phyloP scores from a whole-genome alignment of 1,139 yeast genomes.

The Lodderomyces orthopsilosis region DNA sequence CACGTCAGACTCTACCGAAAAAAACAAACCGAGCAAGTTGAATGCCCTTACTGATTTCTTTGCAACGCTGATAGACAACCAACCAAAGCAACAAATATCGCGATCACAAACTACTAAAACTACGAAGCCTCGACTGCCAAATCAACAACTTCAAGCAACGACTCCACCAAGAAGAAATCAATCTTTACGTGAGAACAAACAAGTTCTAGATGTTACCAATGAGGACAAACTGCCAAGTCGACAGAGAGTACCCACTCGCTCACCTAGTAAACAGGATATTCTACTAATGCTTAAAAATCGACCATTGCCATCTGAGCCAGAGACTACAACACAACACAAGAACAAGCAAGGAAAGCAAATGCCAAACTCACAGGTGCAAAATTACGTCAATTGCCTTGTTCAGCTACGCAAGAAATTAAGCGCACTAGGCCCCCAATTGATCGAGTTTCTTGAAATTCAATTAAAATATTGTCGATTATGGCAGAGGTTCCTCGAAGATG shows the following conservation, averaged over 20 bases:
- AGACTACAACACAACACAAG: neutral
- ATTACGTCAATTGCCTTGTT: constrained; percentile 10
- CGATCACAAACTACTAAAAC: neutral
- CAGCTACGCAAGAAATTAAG: constrained; percentile 10
- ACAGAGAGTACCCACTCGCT: neutral
- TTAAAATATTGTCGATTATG: constrained; percentile 13
- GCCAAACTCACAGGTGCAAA: constrained; percentile 9
- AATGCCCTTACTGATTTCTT: neutral
- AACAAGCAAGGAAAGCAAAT: neutral
- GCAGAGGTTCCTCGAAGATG: constrained; percentile 10
- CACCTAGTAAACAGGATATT: constrained; percentile 6
- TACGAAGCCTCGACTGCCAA: neutral
- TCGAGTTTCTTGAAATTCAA: constrained; percentile 13
- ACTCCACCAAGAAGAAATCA: constrained; percentile 9
- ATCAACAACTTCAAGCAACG: neutral
- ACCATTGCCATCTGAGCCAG: neutral
- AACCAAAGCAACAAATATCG: neutral
- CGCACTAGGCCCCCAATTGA: constrained; percentile 13
- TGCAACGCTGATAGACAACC: neutral
- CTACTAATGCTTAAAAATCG: neutral
- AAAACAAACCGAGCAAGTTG: constrained; percentile 1
- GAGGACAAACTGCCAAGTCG: constrained; percentile 1
- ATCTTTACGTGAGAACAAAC: constrained; percentile 7
- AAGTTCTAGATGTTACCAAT: constrained; percentile 1
- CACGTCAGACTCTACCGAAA: constrained; percentile 6